These are phyloP conservation scores for Naganishia vishniacii DNA, from an alignment of 768 basidiomycete genomes.

Conservation along the genomic window DNA sequence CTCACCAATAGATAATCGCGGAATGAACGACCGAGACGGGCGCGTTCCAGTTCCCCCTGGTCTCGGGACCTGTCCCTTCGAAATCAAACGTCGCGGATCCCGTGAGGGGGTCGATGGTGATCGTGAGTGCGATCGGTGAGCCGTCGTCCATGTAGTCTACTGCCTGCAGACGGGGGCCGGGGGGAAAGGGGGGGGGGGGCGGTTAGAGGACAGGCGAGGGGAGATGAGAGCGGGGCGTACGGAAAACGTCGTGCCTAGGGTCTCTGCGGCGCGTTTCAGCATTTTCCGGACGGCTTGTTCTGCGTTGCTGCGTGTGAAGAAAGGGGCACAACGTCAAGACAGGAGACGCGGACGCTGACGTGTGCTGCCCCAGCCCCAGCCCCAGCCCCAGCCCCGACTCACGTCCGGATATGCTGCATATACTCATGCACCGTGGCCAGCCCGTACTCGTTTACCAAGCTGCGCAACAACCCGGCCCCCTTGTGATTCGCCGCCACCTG, in stretches of 20 bases:
- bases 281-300: conserved; percentile 79
- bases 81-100: conserved; percentile 85
- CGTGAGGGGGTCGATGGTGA: conserved; percentile 66
- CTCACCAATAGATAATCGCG: conserved; percentile 43
- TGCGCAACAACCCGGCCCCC: conserved; percentile 76
- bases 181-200: too few species aligned
- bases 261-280: conserved; percentile 61
- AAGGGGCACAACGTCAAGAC: too few species aligned
- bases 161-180: conserved; percentile 50
- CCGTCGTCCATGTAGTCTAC: conserved; percentile 60
- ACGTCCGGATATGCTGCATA: conserved; percentile 60
- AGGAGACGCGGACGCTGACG: too few species aligned
- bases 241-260: conserved; percentile 10
- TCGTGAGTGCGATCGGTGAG: conserved; percentile 53
- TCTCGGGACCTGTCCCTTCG: conserved; percentile 48
- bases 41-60: conserved; percentile 44
- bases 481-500: conserved; percentile 62
- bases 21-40: conserved; percentile 56
- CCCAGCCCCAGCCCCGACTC: not conserved
- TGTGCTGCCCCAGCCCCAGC: too few species aligned
- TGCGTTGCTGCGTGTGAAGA: conserved; percentile 65
- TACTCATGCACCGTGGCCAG: conserved; percentile 83
- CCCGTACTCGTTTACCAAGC: conserved; percentile 79
- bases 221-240: not conserved
- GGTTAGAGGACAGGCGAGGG: conserved; percentile 51